Base-by-base conservation (phyloP, 2,329 filamentous ascomycete genomes). In the Arthrobotrys iridis region DNA sequence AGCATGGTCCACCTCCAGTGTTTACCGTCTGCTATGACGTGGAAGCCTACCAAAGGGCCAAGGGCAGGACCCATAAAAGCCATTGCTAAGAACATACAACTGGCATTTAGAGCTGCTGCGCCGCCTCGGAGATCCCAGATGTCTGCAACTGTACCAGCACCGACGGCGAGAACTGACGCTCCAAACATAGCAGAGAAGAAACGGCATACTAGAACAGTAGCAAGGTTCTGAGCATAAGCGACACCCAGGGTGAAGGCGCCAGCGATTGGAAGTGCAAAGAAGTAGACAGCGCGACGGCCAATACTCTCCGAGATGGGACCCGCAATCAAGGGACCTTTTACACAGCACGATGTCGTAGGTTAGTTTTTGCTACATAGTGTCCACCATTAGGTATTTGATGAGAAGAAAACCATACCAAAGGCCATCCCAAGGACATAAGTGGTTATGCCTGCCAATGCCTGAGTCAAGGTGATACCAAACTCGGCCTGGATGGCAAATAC, bases 131-230 rank as follows among this genome's bases (percentile, higher is more conserved):
- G 3, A 26, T 76, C 78, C 79, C 79, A 87, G 1, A 84, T 84
- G 78, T 88, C 86, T 1, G 83, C 82, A 30, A 88, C 80, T 0
- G 85, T 83, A 0, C 86, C 87, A 0, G 84, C 81, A 0, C 84
- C 84, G 41, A 87, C 83, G 85, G 71, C 83, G n/a, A 88, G 78
- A 0, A 83, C 82, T 0, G 86, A 85, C 5, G 78, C 77, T 20
- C 79, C 80, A 62, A 80, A 81, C 57, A 80, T 78, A 24, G 80
- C 80, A 3, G 79, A 80, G 13, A 87, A 85, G 77, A 81, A 80
- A 15, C 82, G 82, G 78, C 82, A 82, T 76, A 80, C 77, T 1
- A 78, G 50, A 3, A 81, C 65, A 2, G 80, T 77, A 78, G 80
- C 74, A 65, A 77, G 64, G 80, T 79, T 59, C 3, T 72, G 40